Percentiles rank a stretch among this genome's conserved stretches.
Evolutionary conservation across 2,329 filamentous ascomycete species (phyloP).

Genomic region (Aspergillus terreus): DNA sequence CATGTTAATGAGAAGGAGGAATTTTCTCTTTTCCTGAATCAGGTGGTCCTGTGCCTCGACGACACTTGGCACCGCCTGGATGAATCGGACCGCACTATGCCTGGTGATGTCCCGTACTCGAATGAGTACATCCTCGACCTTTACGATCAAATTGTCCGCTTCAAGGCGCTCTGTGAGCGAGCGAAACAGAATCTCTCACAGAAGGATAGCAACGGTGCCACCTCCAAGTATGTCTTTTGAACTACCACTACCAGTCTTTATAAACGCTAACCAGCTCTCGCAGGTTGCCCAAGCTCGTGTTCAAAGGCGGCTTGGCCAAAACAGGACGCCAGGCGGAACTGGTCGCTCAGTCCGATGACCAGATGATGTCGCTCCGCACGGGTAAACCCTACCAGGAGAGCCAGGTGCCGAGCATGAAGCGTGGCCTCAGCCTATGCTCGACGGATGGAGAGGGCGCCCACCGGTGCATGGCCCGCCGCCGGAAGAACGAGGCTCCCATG

Average conservation of each 20-base stretch:
- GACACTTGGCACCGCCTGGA: slow-evolving; percentile 80
- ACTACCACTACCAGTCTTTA: slow-evolving; percentile 9
- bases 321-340: slow-evolving; percentile 82
- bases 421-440: slow-evolving; percentile 38
- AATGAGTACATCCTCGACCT: slow-evolving; percentile 97
- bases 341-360: slow-evolving; percentile 75
- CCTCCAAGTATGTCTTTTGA: slow-evolving; percentile 48
- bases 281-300: slow-evolving; percentile 65
- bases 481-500: slow-evolving; percentile 86
- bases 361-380: slow-evolving; percentile 72
- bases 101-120: slow-evolving; percentile 85
- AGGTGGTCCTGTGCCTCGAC: slow-evolving; percentile 64
- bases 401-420: slow-evolving; percentile 47
- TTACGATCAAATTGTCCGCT: slow-evolving; percentile 85
- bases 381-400: slow-evolving; percentile 57
- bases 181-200: slow-evolving; percentile 59
- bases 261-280: not conserved
- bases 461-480: slow-evolving; percentile 91
- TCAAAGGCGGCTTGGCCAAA: slow-evolving; percentile 75
- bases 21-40: not conserved
- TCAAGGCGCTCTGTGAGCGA: slow-evolving; percentile 78
- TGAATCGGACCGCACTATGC: slow-evolving; percentile 81
- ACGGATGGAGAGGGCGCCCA: slow-evolving; percentile 68
- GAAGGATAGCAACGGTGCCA: slow-evolving; percentile 26
- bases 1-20: too few species aligned